Evolutionary conservation across 345 rosid genomes (phyloP).

Genomic region (Passiflora organensis): DNA sequence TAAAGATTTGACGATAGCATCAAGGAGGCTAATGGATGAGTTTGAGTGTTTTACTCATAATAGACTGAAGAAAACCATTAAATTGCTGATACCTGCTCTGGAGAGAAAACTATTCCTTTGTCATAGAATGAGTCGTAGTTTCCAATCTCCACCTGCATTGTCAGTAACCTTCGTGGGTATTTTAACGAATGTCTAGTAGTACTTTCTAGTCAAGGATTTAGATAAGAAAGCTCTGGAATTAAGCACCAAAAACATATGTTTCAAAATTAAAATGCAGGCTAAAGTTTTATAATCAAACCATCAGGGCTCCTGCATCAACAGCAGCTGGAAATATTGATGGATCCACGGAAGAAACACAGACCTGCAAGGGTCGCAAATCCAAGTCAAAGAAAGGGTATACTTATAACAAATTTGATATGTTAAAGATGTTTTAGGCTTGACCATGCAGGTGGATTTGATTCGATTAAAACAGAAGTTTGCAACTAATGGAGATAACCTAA

Average conservation of each 20-base stretch:
- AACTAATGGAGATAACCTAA: too few species aligned
- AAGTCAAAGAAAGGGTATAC: too few species aligned
- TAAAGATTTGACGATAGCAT: too few species aligned
- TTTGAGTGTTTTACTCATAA: too few species aligned
- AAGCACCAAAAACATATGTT: neutral
- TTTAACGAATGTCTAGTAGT: neutral
- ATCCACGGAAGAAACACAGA: conserved; percentile 63
- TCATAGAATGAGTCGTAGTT: conserved; percentile 63
- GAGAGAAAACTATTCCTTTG: conserved; percentile 36
- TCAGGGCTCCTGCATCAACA: conserved; percentile 54
- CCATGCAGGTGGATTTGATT: neutral
- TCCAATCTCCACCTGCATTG: conserved; percentile 57
- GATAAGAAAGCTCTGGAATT: neutral
- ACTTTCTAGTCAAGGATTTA: conserved; percentile 1
- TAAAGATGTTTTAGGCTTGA: too few species aligned
- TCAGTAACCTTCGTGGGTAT: neutral
- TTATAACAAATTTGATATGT: neutral
- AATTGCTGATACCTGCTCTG: conserved; percentile 43
- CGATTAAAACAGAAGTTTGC: too few species aligned
- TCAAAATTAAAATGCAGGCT: neutral
- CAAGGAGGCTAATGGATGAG: neutral
- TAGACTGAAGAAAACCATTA: neutral
- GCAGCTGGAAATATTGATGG: conserved; percentile 46
- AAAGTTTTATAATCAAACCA: conserved; percentile 30
- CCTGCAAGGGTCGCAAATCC: conserved; percentile 24